phyloP scores from a whole-genome alignment of 495 filamentous ascomycete species.

The Evernia prunastri region DNA sequence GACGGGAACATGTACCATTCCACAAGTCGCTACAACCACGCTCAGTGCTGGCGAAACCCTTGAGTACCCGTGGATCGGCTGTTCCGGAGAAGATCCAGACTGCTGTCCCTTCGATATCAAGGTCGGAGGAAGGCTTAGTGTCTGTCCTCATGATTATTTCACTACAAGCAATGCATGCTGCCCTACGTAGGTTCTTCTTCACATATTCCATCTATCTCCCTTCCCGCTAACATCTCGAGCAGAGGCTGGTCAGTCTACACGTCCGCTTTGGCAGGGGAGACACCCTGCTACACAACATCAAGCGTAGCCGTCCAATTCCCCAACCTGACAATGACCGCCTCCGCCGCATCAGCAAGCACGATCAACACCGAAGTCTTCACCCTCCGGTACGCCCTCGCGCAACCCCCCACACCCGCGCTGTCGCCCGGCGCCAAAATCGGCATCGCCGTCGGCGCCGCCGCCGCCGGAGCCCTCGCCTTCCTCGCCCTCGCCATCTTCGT shows the following conservation, averaged over 20 bases:
- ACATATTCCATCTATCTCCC: not conserved
- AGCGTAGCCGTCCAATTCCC: conserved; percentile 15
- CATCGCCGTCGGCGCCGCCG: conserved; percentile 21
- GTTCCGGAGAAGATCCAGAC: conserved; percentile 21
- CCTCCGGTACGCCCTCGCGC: conserved; percentile 22
- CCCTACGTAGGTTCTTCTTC: conserved; percentile 26
- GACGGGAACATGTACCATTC: conserved; percentile 26
- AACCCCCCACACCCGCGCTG: not conserved
- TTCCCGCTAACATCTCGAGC: not conserved
- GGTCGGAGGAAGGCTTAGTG: conserved; percentile 21
- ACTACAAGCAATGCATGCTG: conserved; percentile 27
- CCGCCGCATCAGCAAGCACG: conserved; percentile 17
- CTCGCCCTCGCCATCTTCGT: conserved; percentile 18
- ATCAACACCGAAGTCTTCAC: conserved; percentile 27
- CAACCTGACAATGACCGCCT: conserved; percentile 6
- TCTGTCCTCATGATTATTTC: conserved; percentile 27
- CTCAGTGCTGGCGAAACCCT: conserved; percentile 14
- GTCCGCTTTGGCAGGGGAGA: conserved; percentile 23
- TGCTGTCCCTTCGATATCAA: conserved; percentile 28
- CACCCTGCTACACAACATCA: conserved; percentile 25
- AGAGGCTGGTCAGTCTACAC: conserved; percentile 30
- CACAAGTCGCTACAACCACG: conserved; percentile 23
- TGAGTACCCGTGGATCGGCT: conserved; percentile 28
- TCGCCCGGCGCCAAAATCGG: conserved; percentile 24
- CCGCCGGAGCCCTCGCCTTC: conserved; percentile 2